phyloP scores from a whole-genome alignment of 73 alveolate species.

The Stentor coeruleus region DNA sequence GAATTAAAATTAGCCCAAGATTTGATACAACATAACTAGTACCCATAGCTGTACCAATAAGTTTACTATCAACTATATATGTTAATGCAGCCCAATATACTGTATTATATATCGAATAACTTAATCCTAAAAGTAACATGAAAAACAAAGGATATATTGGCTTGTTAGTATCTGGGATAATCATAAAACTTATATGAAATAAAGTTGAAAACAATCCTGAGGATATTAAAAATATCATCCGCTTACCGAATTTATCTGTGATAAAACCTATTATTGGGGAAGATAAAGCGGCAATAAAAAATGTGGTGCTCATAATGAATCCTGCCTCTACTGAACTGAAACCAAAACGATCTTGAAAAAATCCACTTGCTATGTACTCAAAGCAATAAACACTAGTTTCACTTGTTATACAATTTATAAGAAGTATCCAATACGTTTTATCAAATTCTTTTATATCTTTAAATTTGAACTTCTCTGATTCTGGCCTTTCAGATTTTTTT shows the following conservation, averaged over 20 bases:
- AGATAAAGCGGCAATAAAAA: background rate
- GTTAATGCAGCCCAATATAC: constrained; percentile 16
- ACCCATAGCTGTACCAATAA: constrained; percentile 24
- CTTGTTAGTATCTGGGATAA: background rate
- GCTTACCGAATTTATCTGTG: constrained; percentile 58
- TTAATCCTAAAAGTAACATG: constrained; percentile 3
- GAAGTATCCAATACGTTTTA: constrained; percentile 57
- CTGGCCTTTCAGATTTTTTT: no score
- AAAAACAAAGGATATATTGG: background rate
- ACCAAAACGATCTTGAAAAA: background rate
- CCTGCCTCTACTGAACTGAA: constrained; percentile 12
- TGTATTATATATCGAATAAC: constrained; percentile 10
- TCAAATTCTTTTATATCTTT: constrained; percentile 63
- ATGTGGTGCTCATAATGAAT: background rate
- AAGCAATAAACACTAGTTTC: constrained; percentile 27
- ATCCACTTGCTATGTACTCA: constrained; percentile 6
- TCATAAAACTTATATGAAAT: constrained; percentile 43
- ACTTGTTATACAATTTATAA: constrained; percentile 49
- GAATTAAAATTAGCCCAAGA: constrained; percentile 43
- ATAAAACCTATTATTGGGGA: constrained; percentile 32
- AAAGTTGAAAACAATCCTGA: constrained; percentile 37
- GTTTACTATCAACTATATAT: background rate
- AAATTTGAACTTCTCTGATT: background rate
- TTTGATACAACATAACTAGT: constrained; percentile 1
- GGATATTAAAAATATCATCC: constrained; percentile 44